These are phyloP conservation scores for Staphylotrichum longicolle DNA, from an alignment of 495 filamentous ascomycete genomes.

Conservation along the genomic window DNA sequence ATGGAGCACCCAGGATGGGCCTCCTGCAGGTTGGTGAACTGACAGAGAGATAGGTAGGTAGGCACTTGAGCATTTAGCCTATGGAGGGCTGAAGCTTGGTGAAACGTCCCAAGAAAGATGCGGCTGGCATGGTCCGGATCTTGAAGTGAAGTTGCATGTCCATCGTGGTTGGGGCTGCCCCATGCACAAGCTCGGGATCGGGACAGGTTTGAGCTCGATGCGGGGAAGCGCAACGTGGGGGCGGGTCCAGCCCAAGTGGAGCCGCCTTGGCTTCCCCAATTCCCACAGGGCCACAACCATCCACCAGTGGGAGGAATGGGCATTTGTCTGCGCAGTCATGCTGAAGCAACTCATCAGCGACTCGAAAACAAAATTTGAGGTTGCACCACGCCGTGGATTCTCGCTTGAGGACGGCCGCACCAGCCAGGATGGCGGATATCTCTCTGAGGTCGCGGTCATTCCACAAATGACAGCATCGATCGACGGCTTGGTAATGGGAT, in stretches of 20 bases:
- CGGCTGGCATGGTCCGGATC: not conserved
- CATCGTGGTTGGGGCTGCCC: too few species aligned
- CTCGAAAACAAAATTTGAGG: too few species aligned
- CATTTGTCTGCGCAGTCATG: too few species aligned
- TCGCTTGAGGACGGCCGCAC: too few species aligned
- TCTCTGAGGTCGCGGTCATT: not conserved
- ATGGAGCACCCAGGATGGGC: too few species aligned
- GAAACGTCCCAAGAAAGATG: not conserved
- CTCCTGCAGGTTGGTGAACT: too few species aligned
- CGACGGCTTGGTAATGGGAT: too few species aligned
- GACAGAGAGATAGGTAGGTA: too few species aligned
- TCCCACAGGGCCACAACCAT: constrained; percentile 1
- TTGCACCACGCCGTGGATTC: too few species aligned
- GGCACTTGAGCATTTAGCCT: constrained; percentile 3
- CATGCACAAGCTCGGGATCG: too few species aligned
- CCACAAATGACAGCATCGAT: constrained; percentile 9
- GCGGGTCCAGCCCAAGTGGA: not conserved
- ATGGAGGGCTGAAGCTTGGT: not conserved
- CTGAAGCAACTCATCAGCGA: too few species aligned
- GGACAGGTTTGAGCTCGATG: not conserved
- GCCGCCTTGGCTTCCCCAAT: constrained; percentile 14
- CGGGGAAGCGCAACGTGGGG: constrained; percentile 14
- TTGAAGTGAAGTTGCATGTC: too few species aligned
- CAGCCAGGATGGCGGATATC: not conserved
- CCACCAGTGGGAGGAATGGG: constrained; percentile 4